Evolutionary conservation across 2,329 filamentous ascomycete genomes (phyloP), one percentile per base, ranked within the genome.

Genomic region (Cercospora sesami): DNA sequence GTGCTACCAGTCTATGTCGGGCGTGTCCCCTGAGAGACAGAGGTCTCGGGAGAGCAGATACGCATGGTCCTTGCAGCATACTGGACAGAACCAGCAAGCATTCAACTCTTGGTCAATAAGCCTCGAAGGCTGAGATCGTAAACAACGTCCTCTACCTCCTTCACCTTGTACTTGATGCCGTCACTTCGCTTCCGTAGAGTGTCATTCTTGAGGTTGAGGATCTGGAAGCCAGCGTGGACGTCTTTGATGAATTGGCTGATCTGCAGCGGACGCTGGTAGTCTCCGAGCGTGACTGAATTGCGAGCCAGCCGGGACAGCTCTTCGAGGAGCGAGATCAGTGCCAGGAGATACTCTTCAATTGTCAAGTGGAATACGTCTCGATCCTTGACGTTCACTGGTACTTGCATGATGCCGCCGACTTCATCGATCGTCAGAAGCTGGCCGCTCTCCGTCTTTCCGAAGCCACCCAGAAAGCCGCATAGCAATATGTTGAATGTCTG

Each of bases 201-300:
- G 79, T 99, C 95, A 76, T 99, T 99, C 86, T 98, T 98, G 74
- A 99, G 85, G 79, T 99, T 99, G 73, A 99, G 87, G 73, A 98
- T 88, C 85, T 98, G 95, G 82, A 99, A 99, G 16, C 94, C 95
- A 2, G 94, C 92, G 75, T 97, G 94, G 42, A 99, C 82, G 77
- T 98, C 94, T 83, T 97, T 97, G 83, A 97, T 89, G 79, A 98
- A 98, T 71, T 88, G 87, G 79, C 91, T 92, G 80, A 98, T 97
- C 78, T 91, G 89, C 64, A 97, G 85, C 18, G 95, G 95, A 68
- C 95, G 87, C 67, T 87, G 85, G 75, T 94, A 93, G 80, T 99
- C 94, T 67, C 93, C 93, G 42, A 97, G 84, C 0, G 94, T 97
- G 72, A 99, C 95, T 5, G 92, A 91, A 81, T 99, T 99, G 80